Conservation (phyloP, 139 green algal species). For the Chlorella sp. region DNA sequence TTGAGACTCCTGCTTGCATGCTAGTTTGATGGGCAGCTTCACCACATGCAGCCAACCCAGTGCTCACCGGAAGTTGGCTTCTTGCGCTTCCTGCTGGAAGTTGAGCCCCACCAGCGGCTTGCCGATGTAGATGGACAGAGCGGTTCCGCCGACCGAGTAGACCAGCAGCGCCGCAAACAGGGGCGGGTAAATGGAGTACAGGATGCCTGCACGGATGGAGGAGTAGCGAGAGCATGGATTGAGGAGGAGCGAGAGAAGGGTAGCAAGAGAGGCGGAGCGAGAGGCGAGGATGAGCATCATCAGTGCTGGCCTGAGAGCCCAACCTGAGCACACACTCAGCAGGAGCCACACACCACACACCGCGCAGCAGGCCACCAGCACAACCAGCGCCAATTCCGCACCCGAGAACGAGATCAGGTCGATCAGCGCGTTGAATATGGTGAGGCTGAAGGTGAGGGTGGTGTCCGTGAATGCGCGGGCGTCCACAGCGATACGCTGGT, state of each 20-base stretch:
- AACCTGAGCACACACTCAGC: too few species aligned
- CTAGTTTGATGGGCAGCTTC: too few species aligned
- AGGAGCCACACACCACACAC: too few species aligned
- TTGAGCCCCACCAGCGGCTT: slow-evolving; percentile 92
- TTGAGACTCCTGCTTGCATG: too few species aligned
- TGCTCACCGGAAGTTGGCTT: slow-evolving; percentile 82
- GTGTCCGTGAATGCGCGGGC: slow-evolving; percentile 90
- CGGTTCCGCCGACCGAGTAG: slow-evolving; percentile 94
- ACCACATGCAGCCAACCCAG: too few species aligned
- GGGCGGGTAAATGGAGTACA: slow-evolving; percentile 98
- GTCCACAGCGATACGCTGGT: slow-evolving; percentile 90
- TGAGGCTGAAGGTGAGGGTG: slow-evolving; percentile 81
- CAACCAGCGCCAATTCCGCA: too few species aligned
- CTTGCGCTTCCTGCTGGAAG: slow-evolving; percentile 95
- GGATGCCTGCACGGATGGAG: slow-evolving; percentile 74
- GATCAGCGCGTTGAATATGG: slow-evolving; percentile 85
- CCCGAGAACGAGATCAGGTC: slow-evolving; percentile 98
- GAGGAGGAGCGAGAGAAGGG: not conserved
- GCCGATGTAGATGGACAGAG: slow-evolving; percentile 71
- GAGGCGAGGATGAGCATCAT: not conserved
- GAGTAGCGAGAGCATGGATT: not conserved
- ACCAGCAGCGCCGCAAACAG: slow-evolving; percentile 92
- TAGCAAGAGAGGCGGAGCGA: not conserved
- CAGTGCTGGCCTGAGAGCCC: too few species aligned
- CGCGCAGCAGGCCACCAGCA: too few species aligned